These are phyloP conservation scores for Kodamaea kakaduensis DNA, from an alignment of 805 yeast genomes.

Conservation along the genomic window DNA sequence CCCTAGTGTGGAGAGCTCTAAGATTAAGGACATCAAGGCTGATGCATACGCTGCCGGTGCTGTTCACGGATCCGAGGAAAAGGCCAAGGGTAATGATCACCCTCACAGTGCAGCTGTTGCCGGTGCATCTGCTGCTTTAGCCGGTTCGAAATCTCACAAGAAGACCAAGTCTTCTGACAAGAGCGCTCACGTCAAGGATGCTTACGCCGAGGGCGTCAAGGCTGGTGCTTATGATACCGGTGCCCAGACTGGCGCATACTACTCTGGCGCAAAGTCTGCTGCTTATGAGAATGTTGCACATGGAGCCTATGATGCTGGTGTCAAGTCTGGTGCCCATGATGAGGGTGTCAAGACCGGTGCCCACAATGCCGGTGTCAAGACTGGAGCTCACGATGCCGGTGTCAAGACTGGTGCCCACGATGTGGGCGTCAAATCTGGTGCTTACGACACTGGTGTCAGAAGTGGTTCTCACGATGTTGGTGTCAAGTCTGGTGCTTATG, in stretches of 20 bases:
- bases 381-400: conserved; percentile 4
- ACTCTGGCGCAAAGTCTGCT: conserved; percentile 1
- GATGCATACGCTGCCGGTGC: conserved; percentile 14
- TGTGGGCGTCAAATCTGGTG: conserved; percentile 4
- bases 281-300: conserved; percentile 10
- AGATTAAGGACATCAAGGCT: neutral
- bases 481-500: neutral
- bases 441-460: conserved; percentile 5
- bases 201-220: conserved; percentile 8
- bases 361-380: conserved; percentile 8
- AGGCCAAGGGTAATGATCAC: neutral
- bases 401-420: neutral
- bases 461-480: conserved; percentile 3
- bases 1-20: neutral
- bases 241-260: neutral
- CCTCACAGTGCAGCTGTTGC: conserved; percentile 7
- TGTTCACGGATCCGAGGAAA: conserved; percentile 7
- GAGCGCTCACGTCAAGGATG: conserved; percentile 3
- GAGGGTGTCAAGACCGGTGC: conserved; percentile 8
- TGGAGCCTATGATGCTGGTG: conserved; percentile 8
- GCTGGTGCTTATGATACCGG: conserved; percentile 2
- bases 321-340: conserved; percentile 7
- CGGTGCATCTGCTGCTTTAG: conserved; percentile 9
- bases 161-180: neutral
- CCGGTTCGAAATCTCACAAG: neutral